A percentile compares a stretch with the other conserved stretches of the same genome.
Evolutionary conservation across 1,284 basidiomycete genomes (phyloP).

Genomic region (Agaricales sp.): DNA sequence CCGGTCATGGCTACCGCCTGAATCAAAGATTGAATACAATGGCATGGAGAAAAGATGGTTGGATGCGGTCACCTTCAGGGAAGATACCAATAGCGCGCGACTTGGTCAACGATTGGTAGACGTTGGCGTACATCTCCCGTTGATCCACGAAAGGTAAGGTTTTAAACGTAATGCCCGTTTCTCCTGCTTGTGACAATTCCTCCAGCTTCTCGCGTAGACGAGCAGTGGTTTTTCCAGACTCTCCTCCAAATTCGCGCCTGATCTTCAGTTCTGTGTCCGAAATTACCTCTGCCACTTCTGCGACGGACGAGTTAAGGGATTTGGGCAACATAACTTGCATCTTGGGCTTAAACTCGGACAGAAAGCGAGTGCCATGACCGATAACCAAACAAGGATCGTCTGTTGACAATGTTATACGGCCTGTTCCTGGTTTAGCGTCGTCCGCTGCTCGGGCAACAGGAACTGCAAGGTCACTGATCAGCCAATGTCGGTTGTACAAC

Average conservation of each 20-base stretch:
- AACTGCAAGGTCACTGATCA: conserved; percentile 38
- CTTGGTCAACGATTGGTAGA: conserved; percentile 82
- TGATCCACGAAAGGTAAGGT: conserved; percentile 83
- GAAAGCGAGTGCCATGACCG: conserved; percentile 78
- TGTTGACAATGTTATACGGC: conserved; percentile 63
- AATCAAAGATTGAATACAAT: conserved; percentile 2
- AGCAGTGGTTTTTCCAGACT: conserved; percentile 66
- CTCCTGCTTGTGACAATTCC: conserved; percentile 43
- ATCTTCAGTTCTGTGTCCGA: conserved; percentile 81
- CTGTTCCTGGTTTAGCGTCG: conserved; percentile 71
- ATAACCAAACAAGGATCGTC: conserved; percentile 73
- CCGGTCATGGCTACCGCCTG: conserved; percentile 93
- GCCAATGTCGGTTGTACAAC: neutral
- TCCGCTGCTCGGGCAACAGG: conserved; percentile 93
- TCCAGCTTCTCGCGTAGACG: conserved; percentile 58
- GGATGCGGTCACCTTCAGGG: conserved; percentile 67
- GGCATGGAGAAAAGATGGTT: conserved; percentile 3
- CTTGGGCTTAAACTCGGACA: conserved; percentile 64
- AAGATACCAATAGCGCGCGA: conserved; percentile 94
- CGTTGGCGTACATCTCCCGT: conserved; percentile 89
- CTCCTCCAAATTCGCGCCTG: conserved; percentile 86
- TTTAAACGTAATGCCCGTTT: conserved; percentile 65
- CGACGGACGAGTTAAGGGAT: conserved; percentile 65
- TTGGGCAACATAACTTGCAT: conserved; percentile 90
- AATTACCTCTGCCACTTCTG: conserved; percentile 83